Percentiles rank a stretch among this genome's conserved stretches.
Evolutionary conservation across 2,329 filamentous ascomycete species (phyloP).

Genomic region (Botrytis porri): DNA sequence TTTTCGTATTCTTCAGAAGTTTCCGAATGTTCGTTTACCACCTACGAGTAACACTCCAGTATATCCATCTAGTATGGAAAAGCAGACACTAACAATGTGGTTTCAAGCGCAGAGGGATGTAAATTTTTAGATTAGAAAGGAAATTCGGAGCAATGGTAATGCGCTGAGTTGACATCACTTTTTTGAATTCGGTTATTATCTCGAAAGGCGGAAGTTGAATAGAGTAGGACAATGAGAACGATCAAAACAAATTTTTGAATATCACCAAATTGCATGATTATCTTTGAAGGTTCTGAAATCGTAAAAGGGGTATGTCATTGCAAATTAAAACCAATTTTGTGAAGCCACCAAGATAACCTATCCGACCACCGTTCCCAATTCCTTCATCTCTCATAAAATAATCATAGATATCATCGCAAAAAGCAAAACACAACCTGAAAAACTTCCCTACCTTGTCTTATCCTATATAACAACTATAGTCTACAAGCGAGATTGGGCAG

Average conservation of each 20-base stretch:
- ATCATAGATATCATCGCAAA: constrained; percentile 13
- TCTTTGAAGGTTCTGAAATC: not conserved
- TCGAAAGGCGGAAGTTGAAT: not conserved
- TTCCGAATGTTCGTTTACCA: not conserved
- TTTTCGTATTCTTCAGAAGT: not conserved
- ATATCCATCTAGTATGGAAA: not conserved
- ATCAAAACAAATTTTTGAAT: not conserved
- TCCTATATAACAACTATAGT: not conserved
- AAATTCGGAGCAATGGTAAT: not conserved
- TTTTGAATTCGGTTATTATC: not conserved
- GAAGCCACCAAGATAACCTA: not conserved
- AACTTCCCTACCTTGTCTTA: not conserved
- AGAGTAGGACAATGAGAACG: not conserved
- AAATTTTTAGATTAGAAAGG: not conserved
- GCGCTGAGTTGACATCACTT: not conserved
- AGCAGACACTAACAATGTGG: not conserved
- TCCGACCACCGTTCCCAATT: not conserved
- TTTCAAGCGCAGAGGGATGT: not conserved
- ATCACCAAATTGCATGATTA: not conserved
- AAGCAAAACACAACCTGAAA: not conserved
- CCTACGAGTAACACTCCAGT: not conserved
- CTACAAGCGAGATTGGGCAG: constrained; percentile 20
- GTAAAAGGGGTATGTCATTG: constrained; percentile 11
- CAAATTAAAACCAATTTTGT: constrained; percentile 2
- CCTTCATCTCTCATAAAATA: constrained; percentile 2